A percentile compares a stretch with the other conserved stretches of the same genome.
Evolutionary conservation across 108 stramenopile species (phyloP).

Genomic region (Aurantiochytrium sp.): DNA sequence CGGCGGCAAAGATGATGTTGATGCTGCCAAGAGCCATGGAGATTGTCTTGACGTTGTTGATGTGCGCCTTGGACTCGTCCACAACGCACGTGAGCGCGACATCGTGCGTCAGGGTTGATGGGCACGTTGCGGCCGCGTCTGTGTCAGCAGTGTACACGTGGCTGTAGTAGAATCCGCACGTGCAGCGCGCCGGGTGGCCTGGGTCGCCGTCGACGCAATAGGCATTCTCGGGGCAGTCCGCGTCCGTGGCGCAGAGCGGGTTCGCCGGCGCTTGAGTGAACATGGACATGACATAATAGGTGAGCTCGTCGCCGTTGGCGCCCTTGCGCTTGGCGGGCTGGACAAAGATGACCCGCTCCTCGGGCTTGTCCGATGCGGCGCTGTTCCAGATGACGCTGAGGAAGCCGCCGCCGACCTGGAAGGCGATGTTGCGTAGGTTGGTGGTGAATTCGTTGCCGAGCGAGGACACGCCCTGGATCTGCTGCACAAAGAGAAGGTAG

Average conservation of each 20-base stretch:
- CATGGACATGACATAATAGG: not conserved
- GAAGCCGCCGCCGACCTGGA: not conserved
- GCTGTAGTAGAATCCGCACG: not conserved
- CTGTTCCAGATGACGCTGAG: not conserved
- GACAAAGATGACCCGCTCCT: not conserved
- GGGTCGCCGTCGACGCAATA: not conserved
- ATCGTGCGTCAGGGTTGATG: not conserved
- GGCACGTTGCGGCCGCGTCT: not conserved
- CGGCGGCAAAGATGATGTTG: not conserved
- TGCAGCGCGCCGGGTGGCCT: not conserved
- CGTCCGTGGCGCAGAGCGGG: not conserved
- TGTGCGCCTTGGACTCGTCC: not conserved
- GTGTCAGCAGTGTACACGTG: not conserved
- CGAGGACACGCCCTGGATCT: not conserved
- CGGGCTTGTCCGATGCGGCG: not conserved
- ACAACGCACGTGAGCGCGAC: not conserved
- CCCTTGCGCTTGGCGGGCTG: not conserved
- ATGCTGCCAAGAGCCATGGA: not conserved
- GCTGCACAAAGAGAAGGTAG: not conserved
- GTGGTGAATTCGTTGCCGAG: not conserved
- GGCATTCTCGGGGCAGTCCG: not conserved
- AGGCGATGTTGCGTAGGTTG: not conserved
- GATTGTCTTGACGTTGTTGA: not conserved
- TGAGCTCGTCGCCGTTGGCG: not conserved
- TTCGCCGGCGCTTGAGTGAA: not conserved